Conservation (phyloP, 139 green algal species). For the Chlorella sp. region DNA sequence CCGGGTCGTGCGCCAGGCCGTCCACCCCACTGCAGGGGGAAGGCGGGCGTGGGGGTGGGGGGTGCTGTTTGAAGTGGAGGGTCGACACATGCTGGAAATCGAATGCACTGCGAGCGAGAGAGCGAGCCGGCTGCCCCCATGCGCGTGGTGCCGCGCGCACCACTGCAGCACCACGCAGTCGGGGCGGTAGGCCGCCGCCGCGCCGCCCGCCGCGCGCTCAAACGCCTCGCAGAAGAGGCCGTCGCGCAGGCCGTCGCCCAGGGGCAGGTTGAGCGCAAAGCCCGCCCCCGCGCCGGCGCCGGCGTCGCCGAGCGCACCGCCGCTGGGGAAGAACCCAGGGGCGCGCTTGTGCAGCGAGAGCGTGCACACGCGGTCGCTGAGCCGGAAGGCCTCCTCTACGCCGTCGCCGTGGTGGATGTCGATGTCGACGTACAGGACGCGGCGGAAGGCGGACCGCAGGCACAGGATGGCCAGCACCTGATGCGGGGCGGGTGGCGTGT, state of each 20-base stretch:
- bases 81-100: too few species aligned
- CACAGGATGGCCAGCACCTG: constrained; percentile 43
- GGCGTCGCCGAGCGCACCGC: constrained; percentile 3
- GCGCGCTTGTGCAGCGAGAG: constrained; percentile 38
- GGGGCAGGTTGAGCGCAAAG: constrained; percentile 35
- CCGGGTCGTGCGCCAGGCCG: constrained; percentile 28
- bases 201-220: neutral
- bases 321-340: constrained; percentile 37
- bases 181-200: constrained; percentile 6
- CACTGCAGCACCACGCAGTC: constrained; percentile 30
- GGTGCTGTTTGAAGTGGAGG: too few species aligned
- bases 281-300: constrained; percentile 8
- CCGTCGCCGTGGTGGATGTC: constrained; percentile 49
- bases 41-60: neutral
- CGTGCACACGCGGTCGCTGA: constrained; percentile 28
- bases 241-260: constrained; percentile 25
- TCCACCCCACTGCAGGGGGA: constrained; percentile 23
- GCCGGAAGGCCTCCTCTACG: constrained; percentile 40
- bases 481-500: neutral
- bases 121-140: constrained; percentile 15
- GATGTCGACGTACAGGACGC: constrained; percentile 46
- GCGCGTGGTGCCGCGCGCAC: neutral
- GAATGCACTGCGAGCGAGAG: too few species aligned
- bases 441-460: constrained; percentile 27
- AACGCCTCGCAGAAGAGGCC: constrained; percentile 15